Evolutionary conservation across 2,329 filamentous ascomycete species (phyloP), one percentile per base, ranked within the genome.

Genomic region (Claviceps quebecensis): DNA sequence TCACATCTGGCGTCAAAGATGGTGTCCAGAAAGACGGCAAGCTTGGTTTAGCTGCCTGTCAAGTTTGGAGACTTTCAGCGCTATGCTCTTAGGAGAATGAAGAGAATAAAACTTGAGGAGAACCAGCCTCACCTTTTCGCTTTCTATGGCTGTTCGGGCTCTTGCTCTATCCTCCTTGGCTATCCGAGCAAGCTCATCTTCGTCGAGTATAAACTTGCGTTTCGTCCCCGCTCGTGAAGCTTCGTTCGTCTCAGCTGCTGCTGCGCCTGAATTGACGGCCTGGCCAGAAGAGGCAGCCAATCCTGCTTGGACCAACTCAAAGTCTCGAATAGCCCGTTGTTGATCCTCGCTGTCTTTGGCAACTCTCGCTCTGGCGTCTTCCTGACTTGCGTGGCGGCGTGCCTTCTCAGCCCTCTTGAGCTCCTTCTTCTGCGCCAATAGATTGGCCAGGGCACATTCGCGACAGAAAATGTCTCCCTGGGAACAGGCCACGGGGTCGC

Each of bases 1-100:
- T 61, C 37, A 65, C 65, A 41, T 68, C 66, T 13, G 88, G 88
- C 0, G 86, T 94, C 52, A 91, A 77, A 0, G 85, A 87, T 0
- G 89, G 91, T 1, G 91, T 84, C 93, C 91, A 97, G 69, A 97
- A 97, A 0, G 88, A 94, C 0, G 88, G 87, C 0, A 95, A 70
- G 16, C 77, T 76, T 1, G 80, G 77, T 66, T 84, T 86, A 8
- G 77, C 72, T 2, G 80, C 76, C 62, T 81, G 3, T 79, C 75
- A 61, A 80, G 44, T 17, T 45, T 17, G n/a, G 39, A 48, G 14
- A 16, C 59, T 34, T 41, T 57, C 50, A 58, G 53, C 8, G 13
- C 13, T 26, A 11, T 48, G 29, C 38, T 40, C 17, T 45, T 3
- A 48, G 14, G 39, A 14, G 5, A 46, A 14, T n/a, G 17, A n/a